phyloP scores from a whole-genome alignment of 106 monocot species.

The Ottelia alismoides region DNA sequence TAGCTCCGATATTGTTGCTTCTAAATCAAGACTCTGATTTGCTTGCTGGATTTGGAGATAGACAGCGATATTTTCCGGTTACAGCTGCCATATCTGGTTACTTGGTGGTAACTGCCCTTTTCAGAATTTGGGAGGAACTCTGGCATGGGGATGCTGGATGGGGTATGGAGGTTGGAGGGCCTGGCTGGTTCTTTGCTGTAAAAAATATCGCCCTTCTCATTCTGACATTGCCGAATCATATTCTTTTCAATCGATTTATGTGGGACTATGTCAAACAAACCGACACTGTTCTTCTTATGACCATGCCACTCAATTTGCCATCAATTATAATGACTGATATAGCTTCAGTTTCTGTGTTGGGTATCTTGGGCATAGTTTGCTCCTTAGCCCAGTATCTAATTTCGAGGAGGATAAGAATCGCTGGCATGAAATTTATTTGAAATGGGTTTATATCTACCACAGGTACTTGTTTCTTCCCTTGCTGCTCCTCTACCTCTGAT shows the following conservation, averaged over 20 bases:
- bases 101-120: constrained; percentile 64
- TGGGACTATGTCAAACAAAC: constrained; percentile 99
- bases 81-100: constrained; percentile 60
- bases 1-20: constrained; percentile 83
- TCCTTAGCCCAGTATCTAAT: constrained; percentile 75
- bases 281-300: constrained; percentile 62
- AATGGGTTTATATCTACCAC: not conserved
- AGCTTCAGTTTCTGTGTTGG: constrained; percentile 63
- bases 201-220: constrained; percentile 88
- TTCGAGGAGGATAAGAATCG: constrained; percentile 83
- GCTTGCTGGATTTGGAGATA: constrained; percentile 76
- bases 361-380: constrained; percentile 70
- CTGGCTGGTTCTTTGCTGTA: constrained; percentile 88
- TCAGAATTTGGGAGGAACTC: constrained; percentile 81
- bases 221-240: constrained; percentile 89
- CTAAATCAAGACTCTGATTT: constrained; percentile 95
- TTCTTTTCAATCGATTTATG: constrained; percentile 96
- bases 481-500: too few relatives aligned
- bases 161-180: constrained; percentile 81
- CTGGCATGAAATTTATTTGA: constrained; percentile 97
- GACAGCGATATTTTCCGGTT: constrained; percentile 90
- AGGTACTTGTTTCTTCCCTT: not conserved
- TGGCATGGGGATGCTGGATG: constrained; percentile 59
- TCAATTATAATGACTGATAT: constrained; percentile 87
- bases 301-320: constrained; percentile 92